Evolutionary conservation across 257 asterid genomes (phyloP).

Genomic region (Sherardia arvensis): DNA sequence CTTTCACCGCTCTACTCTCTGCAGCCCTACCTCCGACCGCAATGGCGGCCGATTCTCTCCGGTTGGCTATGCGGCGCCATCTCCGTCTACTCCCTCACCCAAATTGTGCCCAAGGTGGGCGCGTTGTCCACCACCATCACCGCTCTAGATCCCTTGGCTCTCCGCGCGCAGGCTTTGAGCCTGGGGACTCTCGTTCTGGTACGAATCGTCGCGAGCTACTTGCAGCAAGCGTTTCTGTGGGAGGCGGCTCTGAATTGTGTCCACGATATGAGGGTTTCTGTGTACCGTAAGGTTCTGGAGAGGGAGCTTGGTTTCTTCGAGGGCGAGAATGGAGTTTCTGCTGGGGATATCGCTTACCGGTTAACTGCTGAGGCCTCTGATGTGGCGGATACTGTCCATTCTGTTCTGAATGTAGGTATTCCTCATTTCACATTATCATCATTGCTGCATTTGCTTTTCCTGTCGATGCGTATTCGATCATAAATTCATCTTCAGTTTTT

Average conservation of each 20-base stretch:
- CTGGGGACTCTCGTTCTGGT: slow-evolving; percentile 40
- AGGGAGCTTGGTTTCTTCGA: slow-evolving; percentile 81
- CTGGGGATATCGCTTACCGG: slow-evolving; percentile 76
- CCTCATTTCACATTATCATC: background rate
- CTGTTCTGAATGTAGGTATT: slow-evolving; percentile 57
- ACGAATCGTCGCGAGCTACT: slow-evolving; percentile 44
- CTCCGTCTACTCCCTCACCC: slow-evolving; percentile 76
- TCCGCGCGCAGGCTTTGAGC: slow-evolving; percentile 33
- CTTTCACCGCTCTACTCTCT: slow-evolving; percentile 30
- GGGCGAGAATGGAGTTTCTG: slow-evolving; percentile 48
- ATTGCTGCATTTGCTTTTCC: background rate
- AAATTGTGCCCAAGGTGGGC: slow-evolving; percentile 62
- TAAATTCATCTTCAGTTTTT: background rate
- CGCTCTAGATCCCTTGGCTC: slow-evolving; percentile 16
- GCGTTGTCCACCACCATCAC: slow-evolving; percentile 33
- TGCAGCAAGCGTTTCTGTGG: slow-evolving; percentile 77
- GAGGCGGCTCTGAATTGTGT: slow-evolving; percentile 73
- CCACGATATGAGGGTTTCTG: slow-evolving; percentile 47
- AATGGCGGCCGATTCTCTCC: slow-evolving; percentile 59
- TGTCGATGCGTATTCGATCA: background rate
- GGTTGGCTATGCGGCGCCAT: slow-evolving; percentile 74
- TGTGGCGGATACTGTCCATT: slow-evolving; percentile 63
- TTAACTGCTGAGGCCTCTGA: slow-evolving; percentile 88
- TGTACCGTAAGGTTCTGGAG: slow-evolving; percentile 51
- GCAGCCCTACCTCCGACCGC: slow-evolving; percentile 56